A percentile compares a stretch with the other conserved stretches of the same genome.
Conservation (phyloP, 495 filamentous ascomycete species). For the Ascobolus immersus region DNA sequence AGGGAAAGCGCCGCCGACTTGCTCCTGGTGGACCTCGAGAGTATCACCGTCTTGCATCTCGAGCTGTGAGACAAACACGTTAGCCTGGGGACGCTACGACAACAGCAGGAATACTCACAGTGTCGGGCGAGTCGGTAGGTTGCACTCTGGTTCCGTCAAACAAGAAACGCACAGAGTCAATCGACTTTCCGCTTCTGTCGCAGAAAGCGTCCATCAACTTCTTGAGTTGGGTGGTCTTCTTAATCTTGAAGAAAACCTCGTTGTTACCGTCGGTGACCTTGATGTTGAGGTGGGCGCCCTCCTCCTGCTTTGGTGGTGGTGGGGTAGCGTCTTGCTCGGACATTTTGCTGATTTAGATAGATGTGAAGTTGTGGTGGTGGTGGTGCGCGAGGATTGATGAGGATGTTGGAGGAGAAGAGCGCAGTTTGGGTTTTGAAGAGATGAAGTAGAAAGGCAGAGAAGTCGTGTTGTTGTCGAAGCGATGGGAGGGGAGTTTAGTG, state of each 20-base stretch:
- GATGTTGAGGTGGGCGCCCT: slow-evolving; percentile 80
- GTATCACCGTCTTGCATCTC: slow-evolving; percentile 95
- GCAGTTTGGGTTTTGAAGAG: slow-evolving; percentile 4
- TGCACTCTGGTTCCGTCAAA: slow-evolving; percentile 87
- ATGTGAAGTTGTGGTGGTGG: slow-evolving; percentile 14
- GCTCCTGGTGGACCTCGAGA: slow-evolving; percentile 94
- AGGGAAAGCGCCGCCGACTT: slow-evolving; percentile 83
- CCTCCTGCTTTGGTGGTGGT: slow-evolving; percentile 28
- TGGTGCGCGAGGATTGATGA: slow-evolving; percentile 3
- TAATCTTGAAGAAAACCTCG: slow-evolving; percentile 99
- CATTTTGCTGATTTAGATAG: slow-evolving; percentile 17
- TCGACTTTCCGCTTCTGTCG: slow-evolving; percentile 74
- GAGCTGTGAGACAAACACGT: slow-evolving; percentile 28
- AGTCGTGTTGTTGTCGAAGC: slow-evolving; percentile 1
- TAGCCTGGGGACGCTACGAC: background rate
- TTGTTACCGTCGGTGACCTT: slow-evolving; percentile 99
- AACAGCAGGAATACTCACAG: slow-evolving; percentile 32
- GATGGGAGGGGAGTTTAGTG: background rate
- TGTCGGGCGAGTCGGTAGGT: slow-evolving; percentile 69
- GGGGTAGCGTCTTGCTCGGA: slow-evolving; percentile 22
- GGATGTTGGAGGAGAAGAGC: slow-evolving; percentile 7
- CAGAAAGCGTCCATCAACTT: slow-evolving; percentile 99
- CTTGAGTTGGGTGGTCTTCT: slow-evolving; percentile 80
- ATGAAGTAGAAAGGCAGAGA: too few species aligned
- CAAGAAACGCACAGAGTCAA: slow-evolving; percentile 68